These are phyloP conservation scores for Cucumis hystrix DNA, from an alignment of 306 rosid species.

Conservation along the genomic window DNA sequence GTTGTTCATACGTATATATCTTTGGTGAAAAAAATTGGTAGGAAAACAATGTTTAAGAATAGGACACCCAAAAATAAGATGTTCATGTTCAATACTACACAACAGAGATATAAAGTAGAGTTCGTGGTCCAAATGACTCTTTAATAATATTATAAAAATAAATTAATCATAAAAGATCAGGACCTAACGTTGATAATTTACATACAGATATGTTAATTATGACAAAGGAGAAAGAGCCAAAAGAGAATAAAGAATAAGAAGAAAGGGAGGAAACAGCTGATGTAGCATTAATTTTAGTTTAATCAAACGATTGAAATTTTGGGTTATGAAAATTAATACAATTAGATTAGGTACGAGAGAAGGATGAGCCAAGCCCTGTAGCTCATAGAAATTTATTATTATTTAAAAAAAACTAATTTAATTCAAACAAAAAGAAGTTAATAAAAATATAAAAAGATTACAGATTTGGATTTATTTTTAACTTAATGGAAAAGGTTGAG, in stretches of 20 bases:
- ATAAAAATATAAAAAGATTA: not conserved
- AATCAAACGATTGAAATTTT: not conserved
- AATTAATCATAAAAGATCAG: not conserved
- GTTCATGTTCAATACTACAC: not conserved
- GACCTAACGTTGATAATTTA: not conserved
- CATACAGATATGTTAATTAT: not conserved
- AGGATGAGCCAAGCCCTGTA: not conserved
- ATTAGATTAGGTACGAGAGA: not conserved
- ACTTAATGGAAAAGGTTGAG: not conserved
- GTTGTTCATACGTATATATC: too few relatives aligned
- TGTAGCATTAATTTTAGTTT: conserved; percentile 5
- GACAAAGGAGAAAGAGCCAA: not conserved
- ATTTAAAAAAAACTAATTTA: not conserved
- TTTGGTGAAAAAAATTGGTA: too few relatives aligned
- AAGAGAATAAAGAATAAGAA: not conserved
- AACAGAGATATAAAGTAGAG: too few relatives aligned
- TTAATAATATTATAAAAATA: not conserved
- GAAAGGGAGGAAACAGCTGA: not conserved
- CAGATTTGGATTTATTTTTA: not conserved
- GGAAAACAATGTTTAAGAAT: not conserved
- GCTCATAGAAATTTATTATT: not conserved
- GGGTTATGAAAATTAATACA: not conserved
- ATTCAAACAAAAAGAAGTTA: not conserved
- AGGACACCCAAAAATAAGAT: not conserved
- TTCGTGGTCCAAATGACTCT: not conserved